These are phyloP conservation scores for Nakazawaea ernobii DNA, from an alignment of 805 yeast species.

Conservation along the genomic window DNA sequence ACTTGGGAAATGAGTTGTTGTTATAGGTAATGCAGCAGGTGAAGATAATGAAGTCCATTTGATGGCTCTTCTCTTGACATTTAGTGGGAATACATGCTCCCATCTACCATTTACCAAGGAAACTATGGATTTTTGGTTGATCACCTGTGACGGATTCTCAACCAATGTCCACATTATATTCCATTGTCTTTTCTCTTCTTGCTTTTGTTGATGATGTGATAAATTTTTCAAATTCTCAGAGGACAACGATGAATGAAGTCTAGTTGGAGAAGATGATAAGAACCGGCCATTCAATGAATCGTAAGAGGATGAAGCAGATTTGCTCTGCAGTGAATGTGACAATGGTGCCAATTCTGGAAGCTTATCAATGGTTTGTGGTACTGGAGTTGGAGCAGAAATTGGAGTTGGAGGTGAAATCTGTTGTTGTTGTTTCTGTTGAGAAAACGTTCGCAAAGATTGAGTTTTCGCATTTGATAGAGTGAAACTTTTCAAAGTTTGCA, in stretches of 20 bases:
- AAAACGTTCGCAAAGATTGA: background rate
- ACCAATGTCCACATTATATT: constrained; percentile 55
- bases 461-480: background rate
- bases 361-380: too few species aligned
- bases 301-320: constrained; percentile 5
- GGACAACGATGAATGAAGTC: background rate
- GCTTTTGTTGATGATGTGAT: background rate
- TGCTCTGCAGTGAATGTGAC: background rate
- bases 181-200: background rate
- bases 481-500: constrained; percentile 2
- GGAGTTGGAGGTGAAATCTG: background rate
- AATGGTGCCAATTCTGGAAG: background rate
- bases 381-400: background rate
- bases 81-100: constrained; percentile 83
- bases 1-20: constrained; percentile 73
- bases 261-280: constrained; percentile 6
- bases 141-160: constrained; percentile 71
- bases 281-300: constrained; percentile 1
- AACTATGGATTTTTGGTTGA: constrained; percentile 46
- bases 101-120: constrained; percentile 75
- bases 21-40: constrained; percentile 88
- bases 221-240: constrained; percentile 21
- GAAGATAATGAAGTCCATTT: constrained; percentile 93
- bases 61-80: constrained; percentile 57
- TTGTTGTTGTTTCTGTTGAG: background rate